Conservation (phyloP, 2,329 filamentous ascomycete species). For the Paraphaeosphaeria sporulosa region DNA sequence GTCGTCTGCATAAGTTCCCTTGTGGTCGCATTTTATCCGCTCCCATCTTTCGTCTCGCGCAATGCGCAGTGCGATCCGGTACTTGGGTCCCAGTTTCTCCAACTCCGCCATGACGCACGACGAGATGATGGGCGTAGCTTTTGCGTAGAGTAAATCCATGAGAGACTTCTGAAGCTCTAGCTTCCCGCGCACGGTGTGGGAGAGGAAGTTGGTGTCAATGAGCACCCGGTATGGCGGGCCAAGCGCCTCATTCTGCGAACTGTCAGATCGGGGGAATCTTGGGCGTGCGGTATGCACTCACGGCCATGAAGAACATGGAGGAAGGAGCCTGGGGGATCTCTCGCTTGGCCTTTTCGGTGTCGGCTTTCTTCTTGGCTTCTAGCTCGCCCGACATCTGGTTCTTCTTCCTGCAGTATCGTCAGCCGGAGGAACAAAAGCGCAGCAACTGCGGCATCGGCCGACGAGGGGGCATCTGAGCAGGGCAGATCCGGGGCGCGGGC, state of each 20-base stretch:
- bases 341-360: conserved; percentile 70
- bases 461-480: background rate
- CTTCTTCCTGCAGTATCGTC: conserved; percentile 62
- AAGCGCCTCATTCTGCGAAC: background rate
- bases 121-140: conserved; percentile 88
- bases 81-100: conserved; percentile 86
- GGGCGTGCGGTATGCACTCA: background rate
- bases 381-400: conserved; percentile 73
- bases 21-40: conserved; percentile 86
- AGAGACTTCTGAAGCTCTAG: conserved; percentile 85
- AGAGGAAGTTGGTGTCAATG: conserved; percentile 47
- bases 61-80: conserved; percentile 83
- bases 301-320: conserved; percentile 53
- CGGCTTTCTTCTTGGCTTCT: conserved; percentile 66
- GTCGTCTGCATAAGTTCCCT: conserved; percentile 87
- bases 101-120: conserved; percentile 66
- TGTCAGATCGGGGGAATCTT: background rate
- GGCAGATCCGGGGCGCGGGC: conserved; percentile 10
- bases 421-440: background rate
- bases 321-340: conserved; percentile 84
- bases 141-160: conserved; percentile 94
- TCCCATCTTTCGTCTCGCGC: conserved; percentile 91
- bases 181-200: conserved; percentile 88
- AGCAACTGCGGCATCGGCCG: background rate
- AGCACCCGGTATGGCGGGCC: conserved; percentile 72